phyloP scores from a whole-genome alignment of 768 basidiomycete genomes.

The Candolleomyces eurysporus region DNA sequence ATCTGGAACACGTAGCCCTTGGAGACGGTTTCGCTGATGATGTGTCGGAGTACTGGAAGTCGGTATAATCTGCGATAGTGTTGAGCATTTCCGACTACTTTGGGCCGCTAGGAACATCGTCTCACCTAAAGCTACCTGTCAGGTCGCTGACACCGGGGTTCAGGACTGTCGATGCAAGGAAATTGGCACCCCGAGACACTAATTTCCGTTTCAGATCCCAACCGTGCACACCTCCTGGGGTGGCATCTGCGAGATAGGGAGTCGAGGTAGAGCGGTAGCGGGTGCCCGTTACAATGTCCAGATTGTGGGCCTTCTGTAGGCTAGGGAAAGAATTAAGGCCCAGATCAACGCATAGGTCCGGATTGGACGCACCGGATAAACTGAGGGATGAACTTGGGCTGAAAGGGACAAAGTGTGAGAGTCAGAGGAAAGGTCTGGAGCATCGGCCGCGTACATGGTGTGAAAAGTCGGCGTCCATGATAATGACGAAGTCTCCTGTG shows the following conservation, averaged over 20 bases:
- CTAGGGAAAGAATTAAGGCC: conserved; percentile 31
- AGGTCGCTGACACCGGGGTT: conserved; percentile 86
- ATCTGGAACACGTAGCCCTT: conserved; percentile 97
- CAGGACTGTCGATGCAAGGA: conserved; percentile 81
- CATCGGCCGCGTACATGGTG: conserved; percentile 67
- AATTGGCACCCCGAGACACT: conserved; percentile 87
- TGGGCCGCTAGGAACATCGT: not conserved
- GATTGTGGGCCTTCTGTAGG: conserved; percentile 79
- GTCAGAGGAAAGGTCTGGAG: not conserved
- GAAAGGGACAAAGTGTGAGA: not conserved
- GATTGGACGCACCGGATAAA: conserved; percentile 67
- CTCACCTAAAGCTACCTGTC: conserved; percentile 86
- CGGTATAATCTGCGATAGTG: conserved; percentile 63
- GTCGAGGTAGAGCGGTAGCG: conserved; percentile 70
- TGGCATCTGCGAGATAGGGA: conserved; percentile 54
- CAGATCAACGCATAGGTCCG: not conserved
- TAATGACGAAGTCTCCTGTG: conserved; percentile 90
- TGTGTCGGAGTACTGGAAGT: conserved; percentile 68
- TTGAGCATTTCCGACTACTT: not conserved
- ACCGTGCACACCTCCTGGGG: conserved; percentile 84
- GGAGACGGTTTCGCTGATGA: conserved; percentile 81
- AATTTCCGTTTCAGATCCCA: conserved; percentile 92
- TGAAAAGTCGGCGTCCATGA: conserved; percentile 97
- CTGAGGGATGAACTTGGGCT: conserved; percentile 96
- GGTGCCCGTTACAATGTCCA: conserved; percentile 93